Evolutionary conservation across 2,329 filamentous ascomycete genomes (phyloP).

Genomic region (Penicillium digitatum): DNA sequence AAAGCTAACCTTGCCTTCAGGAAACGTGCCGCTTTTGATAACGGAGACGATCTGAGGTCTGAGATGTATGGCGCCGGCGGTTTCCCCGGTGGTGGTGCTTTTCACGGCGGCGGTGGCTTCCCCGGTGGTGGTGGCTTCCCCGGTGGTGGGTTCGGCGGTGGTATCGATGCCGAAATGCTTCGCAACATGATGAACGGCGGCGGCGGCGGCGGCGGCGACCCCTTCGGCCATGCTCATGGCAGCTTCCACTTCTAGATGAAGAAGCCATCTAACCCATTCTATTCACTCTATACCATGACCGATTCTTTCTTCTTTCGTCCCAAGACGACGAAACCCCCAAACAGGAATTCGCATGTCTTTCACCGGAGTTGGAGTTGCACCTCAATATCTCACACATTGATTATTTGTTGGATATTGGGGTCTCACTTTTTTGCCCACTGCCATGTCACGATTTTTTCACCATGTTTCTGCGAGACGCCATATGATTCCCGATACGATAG

Average conservation of each 20-base stretch:
- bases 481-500: constrained; percentile 23
- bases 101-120: constrained; percentile 46
- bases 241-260: constrained; percentile 56
- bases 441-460: constrained; percentile 7
- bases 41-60: constrained; percentile 79
- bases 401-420: constrained; percentile 2
- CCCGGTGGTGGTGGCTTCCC: constrained; percentile 17
- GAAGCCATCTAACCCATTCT: neutral
- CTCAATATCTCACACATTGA: constrained; percentile 3
- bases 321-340: neutral
- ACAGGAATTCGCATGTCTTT: constrained; percentile 11
- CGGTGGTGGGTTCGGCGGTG: constrained; percentile 43
- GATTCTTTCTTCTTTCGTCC: constrained; percentile 4
- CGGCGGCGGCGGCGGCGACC: constrained; percentile 50
- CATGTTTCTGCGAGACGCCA: constrained; percentile 13
- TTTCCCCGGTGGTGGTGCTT: constrained; percentile 50
- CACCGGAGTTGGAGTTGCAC: constrained; percentile 12
- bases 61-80: constrained; percentile 72
- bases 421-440: constrained; percentile 2
- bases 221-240: constrained; percentile 40
- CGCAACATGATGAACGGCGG: constrained; percentile 79
- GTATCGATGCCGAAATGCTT: constrained; percentile 71
- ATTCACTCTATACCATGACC: constrained; percentile 2
- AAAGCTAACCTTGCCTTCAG: constrained; percentile 41
- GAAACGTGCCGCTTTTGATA: constrained; percentile 87